A percentile compares a stretch with the other conserved stretches of the same genome.
These are phyloP conservation scores for Ogataea zsoltii DNA, from an alignment of 805 yeast genomes.

Conservation along the genomic window DNA sequence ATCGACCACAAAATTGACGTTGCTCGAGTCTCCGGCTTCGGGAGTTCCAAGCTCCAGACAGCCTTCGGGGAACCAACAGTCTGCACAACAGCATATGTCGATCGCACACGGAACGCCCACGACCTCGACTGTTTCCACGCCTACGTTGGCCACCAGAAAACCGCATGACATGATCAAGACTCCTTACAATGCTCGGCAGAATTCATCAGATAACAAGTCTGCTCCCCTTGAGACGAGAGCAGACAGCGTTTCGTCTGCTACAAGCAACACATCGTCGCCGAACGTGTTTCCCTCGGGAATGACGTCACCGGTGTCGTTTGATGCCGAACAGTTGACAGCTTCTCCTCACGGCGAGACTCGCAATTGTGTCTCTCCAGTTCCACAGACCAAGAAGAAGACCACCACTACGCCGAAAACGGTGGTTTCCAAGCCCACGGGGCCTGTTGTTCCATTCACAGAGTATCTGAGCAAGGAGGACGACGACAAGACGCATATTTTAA, in stretches of 20 bases:
- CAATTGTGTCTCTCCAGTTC: conserved; percentile 5
- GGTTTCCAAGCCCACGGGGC: conserved; percentile 57
- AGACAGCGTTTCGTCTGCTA: conserved; percentile 1
- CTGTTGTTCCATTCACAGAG: conserved; percentile 73
- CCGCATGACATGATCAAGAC: background rate
- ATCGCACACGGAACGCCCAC: background rate
- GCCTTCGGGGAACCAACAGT: conserved; percentile 24
- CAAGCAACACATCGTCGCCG: conserved; percentile 3
- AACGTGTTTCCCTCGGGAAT: conserved; percentile 12
- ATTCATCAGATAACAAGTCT: background rate
- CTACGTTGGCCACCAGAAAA: background rate
- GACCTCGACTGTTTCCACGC: background rate
- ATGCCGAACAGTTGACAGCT: no score
- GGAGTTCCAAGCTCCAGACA: conserved; percentile 32
- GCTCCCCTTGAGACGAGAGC: background rate
- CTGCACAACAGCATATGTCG: conserved; percentile 3
- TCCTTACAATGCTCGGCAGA: conserved; percentile 1
- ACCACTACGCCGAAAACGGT: conserved; percentile 48
- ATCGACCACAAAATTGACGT: conserved; percentile 36
- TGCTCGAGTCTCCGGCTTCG: conserved; percentile 25
- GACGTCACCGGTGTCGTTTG: conserved; percentile 19
- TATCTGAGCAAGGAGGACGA: conserved; percentile 75
- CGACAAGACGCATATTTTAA: conserved; percentile 79
- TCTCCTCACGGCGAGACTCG: background rate
- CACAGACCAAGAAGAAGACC: conserved; percentile 26